Conservation (phyloP, 768 basidiomycete genomes). For the Rhodotorula sphaerocarpa region DNA sequence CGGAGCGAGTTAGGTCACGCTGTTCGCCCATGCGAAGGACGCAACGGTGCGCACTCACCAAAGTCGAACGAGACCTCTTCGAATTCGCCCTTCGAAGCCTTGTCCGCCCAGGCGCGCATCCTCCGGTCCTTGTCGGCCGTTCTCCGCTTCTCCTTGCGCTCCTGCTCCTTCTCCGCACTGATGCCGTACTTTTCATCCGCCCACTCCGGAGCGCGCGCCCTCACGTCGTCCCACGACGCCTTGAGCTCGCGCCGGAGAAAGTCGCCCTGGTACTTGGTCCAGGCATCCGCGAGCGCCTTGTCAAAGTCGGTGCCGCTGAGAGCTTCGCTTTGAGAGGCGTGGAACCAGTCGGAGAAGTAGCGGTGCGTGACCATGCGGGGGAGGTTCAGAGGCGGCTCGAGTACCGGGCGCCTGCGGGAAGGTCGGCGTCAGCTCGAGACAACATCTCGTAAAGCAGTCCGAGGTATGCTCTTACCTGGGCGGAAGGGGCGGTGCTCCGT, state of each 20-base stretch:
- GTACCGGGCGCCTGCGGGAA: background rate
- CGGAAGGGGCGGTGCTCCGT: conserved; percentile 1
- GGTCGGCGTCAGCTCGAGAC: too few relatives aligned
- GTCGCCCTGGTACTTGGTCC: conserved; percentile 31
- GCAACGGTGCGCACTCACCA: conserved; percentile 1
- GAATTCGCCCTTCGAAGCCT: conserved; percentile 25
- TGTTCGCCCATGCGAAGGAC: background rate
- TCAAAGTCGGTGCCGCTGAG: conserved; percentile 5
- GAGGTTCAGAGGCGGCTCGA: conserved; percentile 29
- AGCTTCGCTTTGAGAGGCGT: background rate
- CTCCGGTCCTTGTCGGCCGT: conserved; percentile 20
- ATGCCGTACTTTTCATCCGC: conserved; percentile 36
- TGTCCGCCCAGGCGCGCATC: conserved; percentile 17
- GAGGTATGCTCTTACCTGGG: background rate
- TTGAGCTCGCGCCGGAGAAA: conserved; percentile 3
- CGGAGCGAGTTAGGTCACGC: background rate
- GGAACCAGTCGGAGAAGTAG: conserved; percentile 37
- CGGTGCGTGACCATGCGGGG: conserved; percentile 25
- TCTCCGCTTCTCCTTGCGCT: conserved; percentile 14
- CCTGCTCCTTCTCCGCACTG: conserved; percentile 3
- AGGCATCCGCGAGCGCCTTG: conserved; percentile 30
- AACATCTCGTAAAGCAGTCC: background rate
- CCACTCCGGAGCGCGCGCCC: conserved; percentile 23
- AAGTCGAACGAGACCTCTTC: conserved; percentile 29
- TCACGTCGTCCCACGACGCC: conserved; percentile 12